phyloP scores from a whole-genome alignment of 1,284 basidiomycete species.

The Ustilago shanxiensis region DNA sequence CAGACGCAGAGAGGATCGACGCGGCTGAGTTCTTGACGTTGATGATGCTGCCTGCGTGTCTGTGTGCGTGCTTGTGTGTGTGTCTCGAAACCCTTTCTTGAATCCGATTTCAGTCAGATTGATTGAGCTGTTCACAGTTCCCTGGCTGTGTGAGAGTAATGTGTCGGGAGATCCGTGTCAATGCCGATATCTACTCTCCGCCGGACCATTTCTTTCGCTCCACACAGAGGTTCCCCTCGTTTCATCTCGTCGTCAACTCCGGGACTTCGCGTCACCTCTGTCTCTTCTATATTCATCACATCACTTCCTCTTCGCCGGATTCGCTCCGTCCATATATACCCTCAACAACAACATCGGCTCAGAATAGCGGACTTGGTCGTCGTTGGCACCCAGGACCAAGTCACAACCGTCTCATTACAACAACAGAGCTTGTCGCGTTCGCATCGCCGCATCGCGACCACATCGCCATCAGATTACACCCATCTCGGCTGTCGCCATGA shows the following conservation, averaged over 20 bases:
- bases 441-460: neutral
- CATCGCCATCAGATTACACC: neutral
- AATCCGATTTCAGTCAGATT: too few species aligned
- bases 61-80: too few species aligned
- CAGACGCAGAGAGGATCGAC: too few species aligned
- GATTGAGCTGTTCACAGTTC: too few species aligned
- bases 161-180: slow-evolving; percentile 7
- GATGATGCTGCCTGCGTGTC: neutral
- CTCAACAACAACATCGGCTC: neutral
- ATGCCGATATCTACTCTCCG: slow-evolving; percentile 1
- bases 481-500: slow-evolving; percentile 3
- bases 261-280: too few species aligned
- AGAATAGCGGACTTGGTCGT: too few species aligned
- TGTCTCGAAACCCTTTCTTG: too few species aligned
- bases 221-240: neutral
- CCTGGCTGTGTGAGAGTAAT: neutral
- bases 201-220: neutral
- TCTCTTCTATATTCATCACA: too few species aligned
- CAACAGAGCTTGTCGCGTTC: neutral
- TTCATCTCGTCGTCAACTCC: neutral
- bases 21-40: neutral
- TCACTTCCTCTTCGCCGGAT: too few species aligned
- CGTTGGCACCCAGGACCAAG: neutral
- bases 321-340: neutral
- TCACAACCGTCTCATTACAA: neutral